Percentiles rank a stretch among this genome's conserved stretches.
Conservation (phyloP, 805 yeast genomes). For the Saturnispora serradocipensis region DNA sequence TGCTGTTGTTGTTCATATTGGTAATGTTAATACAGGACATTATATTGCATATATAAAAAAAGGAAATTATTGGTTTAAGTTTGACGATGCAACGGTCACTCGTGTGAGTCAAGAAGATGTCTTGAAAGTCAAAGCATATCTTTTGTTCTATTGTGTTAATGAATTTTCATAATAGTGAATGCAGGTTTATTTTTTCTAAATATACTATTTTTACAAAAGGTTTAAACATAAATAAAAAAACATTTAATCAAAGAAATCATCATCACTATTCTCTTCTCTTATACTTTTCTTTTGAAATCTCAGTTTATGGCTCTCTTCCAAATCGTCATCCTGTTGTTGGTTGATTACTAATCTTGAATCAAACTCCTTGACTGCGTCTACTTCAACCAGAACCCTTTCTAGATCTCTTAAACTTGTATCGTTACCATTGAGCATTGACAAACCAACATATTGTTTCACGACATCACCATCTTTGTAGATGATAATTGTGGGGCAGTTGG, state of each 20-base stretch:
- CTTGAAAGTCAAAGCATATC: conserved; percentile 63
- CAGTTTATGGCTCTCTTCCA: conserved; percentile 42
- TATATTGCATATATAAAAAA: conserved; percentile 73
- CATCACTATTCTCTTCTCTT: conserved; percentile 30
- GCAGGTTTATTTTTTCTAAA: background rate
- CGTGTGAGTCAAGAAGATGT: conserved; percentile 58
- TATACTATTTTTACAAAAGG: background rate
- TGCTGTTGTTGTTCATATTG: conserved; percentile 83
- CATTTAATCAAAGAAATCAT: conserved; percentile 38
- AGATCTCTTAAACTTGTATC: conserved; percentile 60
- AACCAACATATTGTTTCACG: conserved; percentile 69
- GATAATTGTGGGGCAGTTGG: conserved; percentile 84
- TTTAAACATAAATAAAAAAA: background rate
- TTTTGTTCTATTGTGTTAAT: conserved; percentile 59
- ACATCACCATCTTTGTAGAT: conserved; percentile 75
- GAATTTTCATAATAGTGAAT: conserved; percentile 19
- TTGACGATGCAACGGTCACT: conserved; percentile 82
- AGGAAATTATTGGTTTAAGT: conserved; percentile 74
- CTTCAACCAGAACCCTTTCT: conserved; percentile 59
- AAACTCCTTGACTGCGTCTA: conserved; percentile 52
- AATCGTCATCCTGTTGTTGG: conserved; percentile 45
- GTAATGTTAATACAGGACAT: conserved; percentile 94
- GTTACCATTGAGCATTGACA: conserved; percentile 78
- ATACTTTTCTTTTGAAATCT: conserved; percentile 52
- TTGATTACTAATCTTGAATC: conserved; percentile 63